These are phyloP conservation scores for Tulasnella sp. DNA, from an alignment of 768 basidiomycete genomes.

Conservation along the genomic window DNA sequence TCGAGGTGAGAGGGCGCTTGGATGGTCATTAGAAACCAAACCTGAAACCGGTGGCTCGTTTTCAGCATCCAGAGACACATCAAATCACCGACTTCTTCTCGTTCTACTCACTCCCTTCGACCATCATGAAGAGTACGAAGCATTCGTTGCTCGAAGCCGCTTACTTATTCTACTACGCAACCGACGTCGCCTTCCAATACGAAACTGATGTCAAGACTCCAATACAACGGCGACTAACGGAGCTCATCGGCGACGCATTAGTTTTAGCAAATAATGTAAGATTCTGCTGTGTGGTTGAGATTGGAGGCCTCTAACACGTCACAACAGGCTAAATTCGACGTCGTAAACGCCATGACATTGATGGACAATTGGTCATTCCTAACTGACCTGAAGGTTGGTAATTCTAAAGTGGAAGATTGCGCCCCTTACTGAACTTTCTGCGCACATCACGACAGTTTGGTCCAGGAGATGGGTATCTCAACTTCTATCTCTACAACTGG, in stretches of 20 bases:
- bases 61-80: slow-evolving; percentile 70
- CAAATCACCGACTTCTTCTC: slow-evolving; percentile 93
- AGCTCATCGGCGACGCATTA: slow-evolving; percentile 71
- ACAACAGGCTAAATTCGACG: slow-evolving; percentile 73
- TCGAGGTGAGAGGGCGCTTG: slow-evolving; percentile 56
- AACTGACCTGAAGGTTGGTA: slow-evolving; percentile 65
- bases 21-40: slow-evolving; percentile 4
- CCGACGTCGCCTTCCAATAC: slow-evolving; percentile 58
- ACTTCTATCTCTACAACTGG: slow-evolving; percentile 96
- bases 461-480: slow-evolving; percentile 82
- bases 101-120: slow-evolving; percentile 93
- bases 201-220: slow-evolving; percentile 52
- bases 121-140: slow-evolving; percentile 71
- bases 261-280: slow-evolving; percentile 60
- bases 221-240: slow-evolving; percentile 61
- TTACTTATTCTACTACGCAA: slow-evolving; percentile 94
- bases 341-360: slow-evolving; percentile 88
- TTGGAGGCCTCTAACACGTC: background rate
- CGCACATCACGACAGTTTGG: slow-evolving; percentile 57
- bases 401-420: background rate
- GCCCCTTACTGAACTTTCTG: background rate
- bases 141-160: slow-evolving; percentile 77
- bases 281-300: background rate
- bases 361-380: slow-evolving; percentile 89
- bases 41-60: background rate